A percentile compares a stretch with the other conserved stretches of the same genome.
Conservation (phyloP, 2,329 filamentous ascomycete genomes). For the Orbilia ellipsospora region DNA sequence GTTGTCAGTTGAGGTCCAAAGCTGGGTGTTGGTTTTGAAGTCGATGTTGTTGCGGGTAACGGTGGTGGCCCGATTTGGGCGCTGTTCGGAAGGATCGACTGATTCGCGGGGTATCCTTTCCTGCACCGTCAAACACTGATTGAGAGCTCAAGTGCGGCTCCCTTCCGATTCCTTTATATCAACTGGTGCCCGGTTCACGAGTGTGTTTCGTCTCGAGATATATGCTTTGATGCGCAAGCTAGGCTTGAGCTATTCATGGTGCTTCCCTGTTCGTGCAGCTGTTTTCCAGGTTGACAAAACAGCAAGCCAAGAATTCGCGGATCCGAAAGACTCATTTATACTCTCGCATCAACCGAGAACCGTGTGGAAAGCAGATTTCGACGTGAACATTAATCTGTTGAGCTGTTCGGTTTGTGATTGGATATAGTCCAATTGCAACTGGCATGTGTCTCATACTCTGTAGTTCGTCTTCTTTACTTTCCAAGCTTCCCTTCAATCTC, state of each 20-base stretch:
- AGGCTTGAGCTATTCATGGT: slow-evolving; percentile 2
- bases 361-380: background rate
- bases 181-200: background rate
- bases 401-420: background rate
- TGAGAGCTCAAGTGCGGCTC: background rate
- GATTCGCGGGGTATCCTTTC: slow-evolving; percentile 25
- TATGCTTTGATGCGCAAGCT: background rate
- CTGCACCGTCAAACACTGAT: slow-evolving; percentile 12
- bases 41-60: too few relatives aligned
- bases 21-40: too few relatives aligned
- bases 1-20: too few relatives aligned
- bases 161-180: background rate
- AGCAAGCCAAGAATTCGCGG: slow-evolving; percentile 17
- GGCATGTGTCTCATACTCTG: too few relatives aligned
- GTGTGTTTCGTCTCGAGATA: too few relatives aligned
- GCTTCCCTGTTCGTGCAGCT: slow-evolving; percentile 20
- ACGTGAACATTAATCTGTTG: slow-evolving; percentile 4
- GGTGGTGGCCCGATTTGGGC: background rate
- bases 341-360: too few relatives aligned
- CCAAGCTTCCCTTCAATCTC: too few relatives aligned
- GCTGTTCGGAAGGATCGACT: slow-evolving; percentile 22
- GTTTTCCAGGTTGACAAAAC: slow-evolving; percentile 24
- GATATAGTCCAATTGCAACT: background rate
- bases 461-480: too few relatives aligned
- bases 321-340: slow-evolving; percentile 33